phyloP scores from a whole-genome alignment of 1,284 basidiomycete species.

The Microbotryum saponariae region DNA sequence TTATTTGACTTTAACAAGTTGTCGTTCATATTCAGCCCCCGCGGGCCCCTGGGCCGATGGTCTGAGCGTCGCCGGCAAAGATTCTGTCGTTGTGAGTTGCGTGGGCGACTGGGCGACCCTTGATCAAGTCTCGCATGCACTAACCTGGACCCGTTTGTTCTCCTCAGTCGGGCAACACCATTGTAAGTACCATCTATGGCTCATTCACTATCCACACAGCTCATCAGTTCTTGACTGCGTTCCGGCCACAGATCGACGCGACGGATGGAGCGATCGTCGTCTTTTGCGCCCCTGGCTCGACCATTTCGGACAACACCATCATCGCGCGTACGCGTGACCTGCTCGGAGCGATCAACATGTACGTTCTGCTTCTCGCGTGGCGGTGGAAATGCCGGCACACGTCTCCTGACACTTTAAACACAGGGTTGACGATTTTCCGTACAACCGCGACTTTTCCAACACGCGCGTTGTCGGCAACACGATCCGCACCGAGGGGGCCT shows the following conservation, averaged over 20 bases:
- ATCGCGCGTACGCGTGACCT: constrained; percentile 32
- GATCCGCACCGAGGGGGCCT: constrained; percentile 34
- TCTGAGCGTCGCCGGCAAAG: constrained; percentile 33
- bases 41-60: constrained; percentile 37
- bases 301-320: constrained; percentile 33
- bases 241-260: no score
- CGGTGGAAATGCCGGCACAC: no score
- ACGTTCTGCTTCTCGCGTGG: background rate
- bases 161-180: constrained; percentile 32
- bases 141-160: background rate
- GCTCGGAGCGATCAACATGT: constrained; percentile 36
- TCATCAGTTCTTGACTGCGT: background rate
- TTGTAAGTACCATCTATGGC: constrained; percentile 14
- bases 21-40: constrained; percentile 13
- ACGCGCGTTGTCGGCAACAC: constrained; percentile 34
- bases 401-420: background rate
- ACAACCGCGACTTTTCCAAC: constrained; percentile 31
- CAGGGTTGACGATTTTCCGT: constrained; percentile 35
- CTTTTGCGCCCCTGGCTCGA: constrained; percentile 34
- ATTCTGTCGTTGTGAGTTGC: constrained; percentile 30
- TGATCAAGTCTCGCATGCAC: no score
- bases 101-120: no score
- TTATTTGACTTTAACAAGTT: no score
- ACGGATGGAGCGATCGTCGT: constrained; percentile 35
- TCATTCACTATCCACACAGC: background rate